phyloP scores from a whole-genome alignment of 495 filamentous ascomycete genomes.

The Margaritispora aquatica region DNA sequence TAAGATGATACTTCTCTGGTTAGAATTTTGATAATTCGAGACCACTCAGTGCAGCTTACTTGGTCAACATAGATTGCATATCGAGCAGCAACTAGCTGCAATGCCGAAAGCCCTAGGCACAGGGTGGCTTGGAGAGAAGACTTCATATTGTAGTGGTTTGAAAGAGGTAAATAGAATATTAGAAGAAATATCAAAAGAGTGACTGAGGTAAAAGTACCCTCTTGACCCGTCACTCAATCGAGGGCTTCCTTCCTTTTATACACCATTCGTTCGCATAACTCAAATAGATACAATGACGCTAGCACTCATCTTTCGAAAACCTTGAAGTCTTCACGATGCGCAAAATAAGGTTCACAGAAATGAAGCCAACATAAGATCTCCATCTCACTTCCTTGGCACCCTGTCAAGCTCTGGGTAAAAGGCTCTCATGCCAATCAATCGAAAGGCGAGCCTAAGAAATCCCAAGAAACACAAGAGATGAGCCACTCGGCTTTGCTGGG shows the following conservation, averaged over 20 bases:
- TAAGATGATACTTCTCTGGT: conserved; percentile 25
- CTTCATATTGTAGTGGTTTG: not conserved
- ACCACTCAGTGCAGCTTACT: conserved; percentile 5
- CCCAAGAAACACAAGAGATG: not conserved
- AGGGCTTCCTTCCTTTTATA: not conserved
- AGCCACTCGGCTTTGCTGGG: not conserved
- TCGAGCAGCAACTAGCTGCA: conserved; percentile 1
- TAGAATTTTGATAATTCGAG: not conserved
- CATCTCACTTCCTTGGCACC: not conserved
- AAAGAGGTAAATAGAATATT: not conserved
- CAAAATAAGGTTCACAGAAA: not conserved
- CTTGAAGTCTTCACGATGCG: not conserved
- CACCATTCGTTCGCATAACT: not conserved
- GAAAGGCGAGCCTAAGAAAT: no score
- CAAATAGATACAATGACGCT: not conserved
- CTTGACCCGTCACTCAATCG: not conserved
- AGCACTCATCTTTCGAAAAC: not conserved
- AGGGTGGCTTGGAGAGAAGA: not conserved
- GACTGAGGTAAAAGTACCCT: not conserved
- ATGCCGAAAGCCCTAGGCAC: not conserved
- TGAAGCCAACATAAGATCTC: not conserved
- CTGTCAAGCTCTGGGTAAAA: no score
- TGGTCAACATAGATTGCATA: conserved; percentile 6
- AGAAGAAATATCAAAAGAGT: not conserved
- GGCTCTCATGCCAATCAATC: no score